Evolutionary conservation across 2,329 filamentous ascomycete genomes (phyloP).

Genomic region (Penicillium sp.): DNA sequence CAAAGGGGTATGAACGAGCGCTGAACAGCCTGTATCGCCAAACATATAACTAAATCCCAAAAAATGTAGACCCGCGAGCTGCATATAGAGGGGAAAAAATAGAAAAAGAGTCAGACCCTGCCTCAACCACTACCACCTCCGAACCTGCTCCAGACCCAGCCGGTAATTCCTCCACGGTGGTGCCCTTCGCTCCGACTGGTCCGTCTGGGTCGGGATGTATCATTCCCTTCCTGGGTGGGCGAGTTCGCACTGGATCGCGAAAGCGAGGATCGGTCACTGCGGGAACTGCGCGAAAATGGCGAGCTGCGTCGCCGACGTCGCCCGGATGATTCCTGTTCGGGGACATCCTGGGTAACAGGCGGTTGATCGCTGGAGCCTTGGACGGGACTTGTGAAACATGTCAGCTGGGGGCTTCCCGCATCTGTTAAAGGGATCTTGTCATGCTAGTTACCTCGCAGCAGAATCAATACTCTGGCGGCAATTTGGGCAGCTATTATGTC

Average conservation of each 20-base stretch:
- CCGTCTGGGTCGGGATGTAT: conserved; percentile 14
- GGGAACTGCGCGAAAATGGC: conserved; percentile 14
- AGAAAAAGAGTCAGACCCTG: background rate
- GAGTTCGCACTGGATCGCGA: conserved; percentile 18
- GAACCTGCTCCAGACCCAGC: conserved; percentile 32
- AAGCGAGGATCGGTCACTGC: conserved; percentile 25
- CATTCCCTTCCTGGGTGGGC: conserved; percentile 11
- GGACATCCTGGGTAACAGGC: conserved; percentile 19
- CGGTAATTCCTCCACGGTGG: conserved; percentile 27
- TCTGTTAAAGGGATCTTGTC: conserved; percentile 5
- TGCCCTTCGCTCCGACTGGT: conserved; percentile 18
- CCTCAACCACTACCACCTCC: conserved; percentile 9
- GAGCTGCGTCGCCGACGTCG: conserved; percentile 17
- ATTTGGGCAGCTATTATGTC: conserved; percentile 88
- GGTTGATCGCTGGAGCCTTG: conserved; percentile 27
- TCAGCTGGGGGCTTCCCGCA: background rate
- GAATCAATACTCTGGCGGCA: conserved; percentile 47
- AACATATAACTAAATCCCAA: background rate
- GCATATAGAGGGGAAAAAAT: background rate
- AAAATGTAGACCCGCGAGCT: background rate
- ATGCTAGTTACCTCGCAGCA: conserved; percentile 28
- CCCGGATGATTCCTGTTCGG: conserved; percentile 11
- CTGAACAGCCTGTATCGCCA: conserved; percentile 2
- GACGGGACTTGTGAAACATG: conserved; percentile 19
- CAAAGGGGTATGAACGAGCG: background rate